Conservation (phyloP, 2,329 filamentous ascomycete species). For the Rugonectria rugulosa region DNA sequence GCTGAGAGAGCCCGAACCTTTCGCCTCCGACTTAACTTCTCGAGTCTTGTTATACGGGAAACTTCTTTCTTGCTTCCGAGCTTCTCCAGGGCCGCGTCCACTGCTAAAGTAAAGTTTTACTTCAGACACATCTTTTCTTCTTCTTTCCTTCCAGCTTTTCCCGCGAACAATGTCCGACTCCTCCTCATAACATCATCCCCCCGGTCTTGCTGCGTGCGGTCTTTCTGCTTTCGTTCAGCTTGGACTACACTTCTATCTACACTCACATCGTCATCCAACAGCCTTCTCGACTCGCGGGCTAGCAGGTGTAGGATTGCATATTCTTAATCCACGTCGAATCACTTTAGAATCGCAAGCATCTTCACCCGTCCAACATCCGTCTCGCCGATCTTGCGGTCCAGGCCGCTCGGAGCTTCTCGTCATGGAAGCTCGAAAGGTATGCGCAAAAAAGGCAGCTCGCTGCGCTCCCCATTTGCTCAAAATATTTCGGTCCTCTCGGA, state of each 20-base stretch:
- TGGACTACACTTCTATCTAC: constrained; percentile 15
- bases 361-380: neutral
- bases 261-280: neutral
- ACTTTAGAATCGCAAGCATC: neutral
- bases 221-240: constrained; percentile 25
- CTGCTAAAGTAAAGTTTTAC: neutral
- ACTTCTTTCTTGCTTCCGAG: neutral
- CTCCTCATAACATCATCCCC: constrained; percentile 23
- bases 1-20: constrained; percentile 14
- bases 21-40: constrained; percentile 3
- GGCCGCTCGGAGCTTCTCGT: constrained; percentile 15
- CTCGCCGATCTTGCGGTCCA: constrained; percentile 3
- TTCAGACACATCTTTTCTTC: neutral
- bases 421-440: constrained; percentile 54
- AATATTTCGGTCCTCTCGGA: neutral
- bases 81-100: neutral
- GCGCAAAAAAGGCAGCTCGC: constrained; percentile 17
- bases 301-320: no score
- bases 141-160: neutral
- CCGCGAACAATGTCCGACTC: constrained; percentile 28
- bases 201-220: constrained; percentile 20
- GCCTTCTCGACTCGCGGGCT: constrained; percentile 1
- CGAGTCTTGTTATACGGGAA: constrained; percentile 4
- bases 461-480: neutral
- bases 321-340: no score